phyloP scores from a whole-genome alignment of 169 alveolate species.

The Plasmodium vivax region DNA sequence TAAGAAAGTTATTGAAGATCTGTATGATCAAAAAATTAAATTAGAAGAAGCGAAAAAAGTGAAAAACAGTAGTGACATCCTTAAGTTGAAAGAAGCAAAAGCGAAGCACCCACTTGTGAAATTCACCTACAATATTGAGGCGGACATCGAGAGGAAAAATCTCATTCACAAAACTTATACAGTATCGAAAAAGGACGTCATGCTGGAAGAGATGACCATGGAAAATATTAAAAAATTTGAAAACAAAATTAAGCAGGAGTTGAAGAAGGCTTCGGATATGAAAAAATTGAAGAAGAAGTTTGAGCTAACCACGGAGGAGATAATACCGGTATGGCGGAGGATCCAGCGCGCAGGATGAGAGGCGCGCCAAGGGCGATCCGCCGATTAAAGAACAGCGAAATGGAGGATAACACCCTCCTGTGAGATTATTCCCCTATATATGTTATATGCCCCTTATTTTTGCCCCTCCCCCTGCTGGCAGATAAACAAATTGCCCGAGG shows the following conservation, averaged over 20 bases:
- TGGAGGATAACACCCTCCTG: background rate
- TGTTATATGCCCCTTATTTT: background rate
- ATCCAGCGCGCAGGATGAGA: background rate
- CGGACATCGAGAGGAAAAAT: constrained; percentile 86
- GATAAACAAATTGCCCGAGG: constrained; percentile 65
- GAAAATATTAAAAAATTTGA: constrained; percentile 83
- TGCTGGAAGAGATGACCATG: constrained; percentile 77
- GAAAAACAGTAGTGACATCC: constrained; percentile 83
- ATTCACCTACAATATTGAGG: constrained; percentile 85
- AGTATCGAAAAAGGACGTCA: constrained; percentile 79
- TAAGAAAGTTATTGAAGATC: constrained; percentile 84
- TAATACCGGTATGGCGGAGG: constrained; percentile 61
- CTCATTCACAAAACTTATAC: constrained; percentile 81
- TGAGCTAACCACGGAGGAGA: constrained; percentile 78
- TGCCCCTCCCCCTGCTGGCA: background rate
- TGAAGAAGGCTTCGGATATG: constrained; percentile 81
- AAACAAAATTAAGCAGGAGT: constrained; percentile 77
- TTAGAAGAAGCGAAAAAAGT: constrained; percentile 83
- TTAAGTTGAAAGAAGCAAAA: constrained; percentile 85
- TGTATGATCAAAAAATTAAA: constrained; percentile 85
- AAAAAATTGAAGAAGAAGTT: constrained; percentile 80
- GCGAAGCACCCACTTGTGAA: constrained; percentile 87
- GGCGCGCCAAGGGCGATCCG: background rate
- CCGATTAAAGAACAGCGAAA: background rate
- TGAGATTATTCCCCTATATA: background rate